Conservation (phyloP, 1,139 yeast genomes). For the Petasospora fabianii region DNA sequence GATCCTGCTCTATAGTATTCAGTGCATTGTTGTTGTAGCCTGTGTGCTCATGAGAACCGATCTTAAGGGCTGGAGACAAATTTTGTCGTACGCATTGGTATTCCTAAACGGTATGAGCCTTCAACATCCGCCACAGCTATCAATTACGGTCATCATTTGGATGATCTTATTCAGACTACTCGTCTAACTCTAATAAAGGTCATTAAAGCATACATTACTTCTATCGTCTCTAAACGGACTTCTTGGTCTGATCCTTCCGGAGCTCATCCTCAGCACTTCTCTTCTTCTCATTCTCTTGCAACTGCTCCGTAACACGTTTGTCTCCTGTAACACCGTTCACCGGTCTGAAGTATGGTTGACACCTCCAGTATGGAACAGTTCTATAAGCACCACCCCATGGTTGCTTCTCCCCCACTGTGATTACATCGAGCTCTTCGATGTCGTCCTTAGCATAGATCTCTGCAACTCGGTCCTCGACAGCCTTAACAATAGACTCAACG, state of each 20-base stretch:
- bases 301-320: slow-evolving; percentile 35
- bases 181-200: neutral
- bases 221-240: neutral
- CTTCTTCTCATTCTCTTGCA: slow-evolving; percentile 17
- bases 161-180: neutral
- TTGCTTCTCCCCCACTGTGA: slow-evolving; percentile 51
- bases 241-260: slow-evolving; percentile 10
- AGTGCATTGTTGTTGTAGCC: neutral
- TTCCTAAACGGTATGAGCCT: slow-evolving; percentile 1
- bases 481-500: slow-evolving; percentile 66
- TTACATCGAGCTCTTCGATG: slow-evolving; percentile 45
- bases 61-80: neutral
- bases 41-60: neutral
- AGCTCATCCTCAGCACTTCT: slow-evolving; percentile 15
- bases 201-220: neutral
- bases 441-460: slow-evolving; percentile 47
- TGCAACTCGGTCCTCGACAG: slow-evolving; percentile 63
- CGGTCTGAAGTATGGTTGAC: slow-evolving; percentile 91
- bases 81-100: neutral
- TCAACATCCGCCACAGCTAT: neutral
- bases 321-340: slow-evolving; percentile 66
- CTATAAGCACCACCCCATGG: slow-evolving; percentile 81
- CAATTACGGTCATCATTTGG: no score
- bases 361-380: slow-evolving; percentile 92
- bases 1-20: no score